These are phyloP conservation scores for Cucurbita maxima DNA, from an alignment of 306 rosid species.

Conservation along the genomic window DNA sequence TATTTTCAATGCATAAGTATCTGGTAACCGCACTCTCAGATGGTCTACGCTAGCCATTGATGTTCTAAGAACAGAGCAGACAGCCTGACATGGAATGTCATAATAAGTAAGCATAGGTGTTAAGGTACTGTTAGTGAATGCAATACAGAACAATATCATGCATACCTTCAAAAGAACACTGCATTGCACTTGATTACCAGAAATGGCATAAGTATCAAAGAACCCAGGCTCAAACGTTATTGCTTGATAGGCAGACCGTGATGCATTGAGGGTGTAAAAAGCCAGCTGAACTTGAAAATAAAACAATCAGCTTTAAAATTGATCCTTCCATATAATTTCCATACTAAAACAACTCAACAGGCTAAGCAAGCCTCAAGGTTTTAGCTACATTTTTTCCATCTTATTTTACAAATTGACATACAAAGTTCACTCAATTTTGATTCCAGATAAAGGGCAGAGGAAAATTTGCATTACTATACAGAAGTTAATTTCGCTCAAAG, in stretches of 20 bases:
- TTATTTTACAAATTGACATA: background rate
- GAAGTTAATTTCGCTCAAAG: background rate
- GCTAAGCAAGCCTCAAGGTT: background rate
- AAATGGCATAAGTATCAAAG: conserved; percentile 47
- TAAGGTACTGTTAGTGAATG: background rate
- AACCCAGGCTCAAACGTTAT: conserved; percentile 57
- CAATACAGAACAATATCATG: background rate
- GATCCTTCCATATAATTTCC: background rate
- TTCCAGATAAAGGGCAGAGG: background rate
- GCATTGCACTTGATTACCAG: conserved; percentile 47
- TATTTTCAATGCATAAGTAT: conserved; percentile 61
- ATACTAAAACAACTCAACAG: background rate
- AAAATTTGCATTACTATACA: background rate
- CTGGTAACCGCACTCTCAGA: conserved; percentile 47
- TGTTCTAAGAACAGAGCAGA: conserved; percentile 79
- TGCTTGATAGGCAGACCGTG: conserved; percentile 67
- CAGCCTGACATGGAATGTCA: conserved; percentile 35
- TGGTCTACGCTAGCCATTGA: conserved; percentile 60
- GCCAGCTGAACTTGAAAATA: conserved; percentile 32
- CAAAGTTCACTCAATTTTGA: background rate
- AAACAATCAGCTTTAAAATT: background rate
- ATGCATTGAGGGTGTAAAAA: conserved; percentile 58
- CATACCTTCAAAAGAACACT: conserved; percentile 78
- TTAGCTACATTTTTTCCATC: background rate
- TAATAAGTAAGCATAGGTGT: conserved; percentile 11